These are phyloP conservation scores for Acorus calamus DNA, from an alignment of 106 monocot genomes.

Conservation along the genomic window DNA sequence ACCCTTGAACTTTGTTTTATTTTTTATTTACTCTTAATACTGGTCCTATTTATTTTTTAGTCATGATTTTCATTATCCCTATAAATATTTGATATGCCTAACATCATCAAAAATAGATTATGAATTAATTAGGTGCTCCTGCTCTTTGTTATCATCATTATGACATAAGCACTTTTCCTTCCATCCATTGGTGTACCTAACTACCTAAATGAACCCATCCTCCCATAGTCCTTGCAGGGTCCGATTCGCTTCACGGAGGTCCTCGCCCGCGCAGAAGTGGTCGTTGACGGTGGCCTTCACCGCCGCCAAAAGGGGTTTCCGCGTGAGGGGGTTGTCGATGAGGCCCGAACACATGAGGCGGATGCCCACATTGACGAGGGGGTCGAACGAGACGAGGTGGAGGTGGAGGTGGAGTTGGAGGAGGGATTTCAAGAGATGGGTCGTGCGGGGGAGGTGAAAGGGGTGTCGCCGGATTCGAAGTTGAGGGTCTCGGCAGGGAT, in stretches of 20 bases:
- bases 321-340: slow-evolving; percentile 14
- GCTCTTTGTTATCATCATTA: too few relatives aligned
- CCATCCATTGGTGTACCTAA: too few relatives aligned
- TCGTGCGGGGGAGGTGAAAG: slow-evolving; percentile 43
- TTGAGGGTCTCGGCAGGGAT: slow-evolving; percentile 15
- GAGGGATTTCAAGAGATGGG: slow-evolving; percentile 27
- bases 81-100: too few relatives aligned
- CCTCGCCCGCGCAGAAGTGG: slow-evolving; percentile 83
- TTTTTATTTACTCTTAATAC: too few relatives aligned
- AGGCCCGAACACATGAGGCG: slow-evolving; percentile 33
- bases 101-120: too few relatives aligned
- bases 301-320: slow-evolving; percentile 24
- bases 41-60: too few relatives aligned
- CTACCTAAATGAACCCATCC: too few relatives aligned
- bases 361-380: slow-evolving; percentile 49
- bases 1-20: too few relatives aligned
- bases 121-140: too few relatives aligned
- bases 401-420: too few relatives aligned
- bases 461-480: slow-evolving; percentile 31
- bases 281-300: slow-evolving; percentile 42
- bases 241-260: slow-evolving; percentile 33
- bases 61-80: too few relatives aligned
- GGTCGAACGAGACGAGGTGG: slow-evolving; percentile 29
- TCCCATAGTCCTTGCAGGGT: slow-evolving; percentile 49
- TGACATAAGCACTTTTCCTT: too few relatives aligned